Evolutionary conservation across 805 yeast genomes (phyloP).

Genomic region (Kregervanrija pseudodelftensis): DNA sequence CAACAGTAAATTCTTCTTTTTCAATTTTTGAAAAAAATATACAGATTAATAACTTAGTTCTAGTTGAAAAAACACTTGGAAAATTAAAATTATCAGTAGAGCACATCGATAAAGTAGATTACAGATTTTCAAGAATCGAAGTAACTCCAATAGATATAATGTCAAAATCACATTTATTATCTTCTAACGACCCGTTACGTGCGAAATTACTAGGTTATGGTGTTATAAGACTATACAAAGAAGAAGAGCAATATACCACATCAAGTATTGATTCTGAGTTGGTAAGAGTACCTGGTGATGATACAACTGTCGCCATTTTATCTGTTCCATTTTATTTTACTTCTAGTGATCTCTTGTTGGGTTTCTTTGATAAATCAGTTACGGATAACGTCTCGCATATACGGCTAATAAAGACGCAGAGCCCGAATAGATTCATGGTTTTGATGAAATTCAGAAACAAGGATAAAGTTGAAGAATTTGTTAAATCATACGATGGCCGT

Average conservation of each 20-base stretch:
- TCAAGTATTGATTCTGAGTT: constrained; percentile 13
- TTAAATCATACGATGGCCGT: constrained; percentile 59
- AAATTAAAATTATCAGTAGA: constrained; percentile 6
- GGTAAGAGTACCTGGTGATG: constrained; percentile 36
- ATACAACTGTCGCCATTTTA: constrained; percentile 68
- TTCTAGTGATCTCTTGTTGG: constrained; percentile 66
- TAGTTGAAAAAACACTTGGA: constrained; percentile 8
- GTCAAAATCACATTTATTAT: background rate
- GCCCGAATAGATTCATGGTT: constrained; percentile 66
- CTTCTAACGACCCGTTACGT: constrained; percentile 36
- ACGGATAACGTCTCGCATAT: constrained; percentile 57
- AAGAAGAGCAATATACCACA: constrained; percentile 25
- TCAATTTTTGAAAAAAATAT: background rate
- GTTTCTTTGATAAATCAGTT: constrained; percentile 64
- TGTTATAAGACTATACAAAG: constrained; percentile 58
- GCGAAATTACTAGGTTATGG: constrained; percentile 71
- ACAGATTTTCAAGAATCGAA: constrained; percentile 29
- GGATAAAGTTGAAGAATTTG: constrained; percentile 55
- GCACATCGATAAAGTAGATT: constrained; percentile 19
- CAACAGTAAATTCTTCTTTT: too few species aligned
- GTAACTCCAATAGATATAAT: constrained; percentile 25
- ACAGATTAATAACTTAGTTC: constrained; percentile 6
- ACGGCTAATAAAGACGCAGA: constrained; percentile 59
- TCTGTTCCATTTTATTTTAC: constrained; percentile 86
- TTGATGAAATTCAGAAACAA: constrained; percentile 63